phyloP scores from a whole-genome alignment of 1,139 yeast genomes.

The Geotrichum fermentans region DNA sequence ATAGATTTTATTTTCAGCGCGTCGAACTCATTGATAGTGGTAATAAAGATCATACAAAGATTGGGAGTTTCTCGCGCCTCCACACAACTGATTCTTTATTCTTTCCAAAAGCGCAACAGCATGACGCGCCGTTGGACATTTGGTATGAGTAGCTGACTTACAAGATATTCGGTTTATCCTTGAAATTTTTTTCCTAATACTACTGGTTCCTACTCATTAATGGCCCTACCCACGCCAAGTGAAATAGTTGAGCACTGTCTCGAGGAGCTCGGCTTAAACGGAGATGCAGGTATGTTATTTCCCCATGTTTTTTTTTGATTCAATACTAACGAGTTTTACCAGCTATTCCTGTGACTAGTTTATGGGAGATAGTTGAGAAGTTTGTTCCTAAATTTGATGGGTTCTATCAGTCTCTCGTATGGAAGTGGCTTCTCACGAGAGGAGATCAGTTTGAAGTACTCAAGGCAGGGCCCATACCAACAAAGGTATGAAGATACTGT shows the following conservation, averaged over 20 bases:
- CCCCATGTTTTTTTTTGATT: too few relatives aligned
- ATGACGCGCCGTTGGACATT: too few relatives aligned
- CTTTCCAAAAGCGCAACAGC: too few relatives aligned
- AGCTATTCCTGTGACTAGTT: conserved; percentile 4
- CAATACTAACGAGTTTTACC: neutral
- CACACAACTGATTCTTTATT: too few relatives aligned
- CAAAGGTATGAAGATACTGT: conserved; percentile 8
- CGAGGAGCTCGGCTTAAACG: conserved; percentile 8
- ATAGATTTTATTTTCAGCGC: too few relatives aligned
- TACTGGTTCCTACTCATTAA: neutral
- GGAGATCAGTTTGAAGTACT: conserved; percentile 8
- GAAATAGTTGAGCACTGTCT: conserved; percentile 13
- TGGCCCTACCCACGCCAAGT: conserved; percentile 7
- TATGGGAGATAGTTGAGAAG: conserved; percentile 10
- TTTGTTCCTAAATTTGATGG: neutral
- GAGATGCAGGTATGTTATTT: conserved; percentile 7
- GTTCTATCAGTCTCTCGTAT: conserved; percentile 6
- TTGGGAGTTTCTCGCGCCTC: too few relatives aligned
- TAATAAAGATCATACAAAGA: too few relatives aligned
- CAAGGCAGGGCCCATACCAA: neutral
- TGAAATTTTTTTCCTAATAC: neutral
- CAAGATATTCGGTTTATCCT: neutral
- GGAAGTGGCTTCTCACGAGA: conserved; percentile 12
- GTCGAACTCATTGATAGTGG: too few relatives aligned
- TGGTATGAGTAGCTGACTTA: too few relatives aligned